Conservation (phyloP, 75 land plant species). For the Cunninghamia lanceolata region DNA sequence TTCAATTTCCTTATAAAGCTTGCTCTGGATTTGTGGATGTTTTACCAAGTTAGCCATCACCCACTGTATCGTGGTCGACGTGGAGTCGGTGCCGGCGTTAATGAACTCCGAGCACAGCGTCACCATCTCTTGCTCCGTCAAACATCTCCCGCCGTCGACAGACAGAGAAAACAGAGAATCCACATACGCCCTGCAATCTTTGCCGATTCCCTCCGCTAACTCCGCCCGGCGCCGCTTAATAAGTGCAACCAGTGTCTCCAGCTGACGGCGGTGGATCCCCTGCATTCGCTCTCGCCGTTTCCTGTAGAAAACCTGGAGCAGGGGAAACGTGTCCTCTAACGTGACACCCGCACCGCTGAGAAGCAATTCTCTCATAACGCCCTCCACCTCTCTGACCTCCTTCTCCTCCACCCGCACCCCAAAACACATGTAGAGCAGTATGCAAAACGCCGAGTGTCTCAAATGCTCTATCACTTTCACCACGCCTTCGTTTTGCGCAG, state of each 20-base stretch:
- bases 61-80: no score
- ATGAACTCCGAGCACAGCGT: no score
- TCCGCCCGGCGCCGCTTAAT: neutral
- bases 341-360: slow-evolving; percentile 34
- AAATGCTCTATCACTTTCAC: slow-evolving; percentile 45
- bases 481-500: slow-evolving; percentile 10
- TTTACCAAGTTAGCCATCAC: no score
- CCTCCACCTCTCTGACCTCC: slow-evolving; percentile 31
- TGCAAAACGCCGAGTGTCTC: slow-evolving; percentile 31
- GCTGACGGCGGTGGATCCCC: no score
- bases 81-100: no score
- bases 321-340: slow-evolving; percentile 28
- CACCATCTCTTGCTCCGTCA: no score
- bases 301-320: slow-evolving; percentile 33
- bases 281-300: no score
- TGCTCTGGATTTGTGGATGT: no score
- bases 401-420: slow-evolving; percentile 40
- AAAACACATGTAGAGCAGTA: slow-evolving; percentile 28
- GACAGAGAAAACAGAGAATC: slow-evolving; percentile 12
- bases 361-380: slow-evolving; percentile 2
- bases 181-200: neutral
- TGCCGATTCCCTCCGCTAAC: neutral
- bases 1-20: no score
- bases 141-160: neutral
- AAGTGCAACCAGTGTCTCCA: no score